Conservation (phyloP, 768 basidiomycete species). For the Pisolithus marmoratus region DNA sequence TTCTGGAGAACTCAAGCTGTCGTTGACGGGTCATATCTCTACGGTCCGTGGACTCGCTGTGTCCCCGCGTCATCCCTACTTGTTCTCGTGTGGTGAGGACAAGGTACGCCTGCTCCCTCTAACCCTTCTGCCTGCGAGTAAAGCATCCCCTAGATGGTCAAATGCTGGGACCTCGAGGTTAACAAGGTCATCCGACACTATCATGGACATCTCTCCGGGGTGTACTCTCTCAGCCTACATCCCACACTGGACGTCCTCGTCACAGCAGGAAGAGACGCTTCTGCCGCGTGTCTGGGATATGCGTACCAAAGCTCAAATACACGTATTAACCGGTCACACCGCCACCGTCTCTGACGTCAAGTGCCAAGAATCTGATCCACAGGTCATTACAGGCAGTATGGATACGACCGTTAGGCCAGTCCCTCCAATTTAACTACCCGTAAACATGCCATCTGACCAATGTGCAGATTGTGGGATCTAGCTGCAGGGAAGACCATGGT, state of each 20-base stretch:
- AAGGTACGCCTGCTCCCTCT: conserved; percentile 52
- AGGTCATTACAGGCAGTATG: conserved; percentile 98
- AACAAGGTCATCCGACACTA: conserved; percentile 99
- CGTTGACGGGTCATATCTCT: conserved; percentile 94
- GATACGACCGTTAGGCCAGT: conserved; percentile 88
- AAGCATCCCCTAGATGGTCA: conserved; percentile 77
- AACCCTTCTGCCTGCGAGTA: not conserved
- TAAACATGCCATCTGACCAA: not conserved
- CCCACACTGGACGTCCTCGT: conserved; percentile 95
- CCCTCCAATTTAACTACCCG: not conserved
- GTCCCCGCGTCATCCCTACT: conserved; percentile 87
- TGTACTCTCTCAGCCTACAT: conserved; percentile 90
- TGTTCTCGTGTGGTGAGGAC: conserved; percentile 97
- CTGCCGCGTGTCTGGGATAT: conserved; percentile 99
- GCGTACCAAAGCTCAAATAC: conserved; percentile 95
- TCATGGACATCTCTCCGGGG: conserved; percentile 96
- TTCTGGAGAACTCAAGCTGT: conserved; percentile 94
- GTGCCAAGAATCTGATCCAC: conserved; percentile 95
- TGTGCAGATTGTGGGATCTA: conserved; percentile 83
- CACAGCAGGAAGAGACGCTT: conserved; percentile 93
- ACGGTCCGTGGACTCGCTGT: conserved; percentile 95
- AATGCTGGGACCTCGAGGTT: conserved; percentile 98
- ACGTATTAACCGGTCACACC: conserved; percentile 89
- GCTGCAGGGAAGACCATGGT: conserved; percentile 97
- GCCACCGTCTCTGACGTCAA: conserved; percentile 94